These are phyloP conservation scores for Pythium utonaiense DNA, from an alignment of 352 stramenopile genomes.

Conservation along the genomic window DNA sequence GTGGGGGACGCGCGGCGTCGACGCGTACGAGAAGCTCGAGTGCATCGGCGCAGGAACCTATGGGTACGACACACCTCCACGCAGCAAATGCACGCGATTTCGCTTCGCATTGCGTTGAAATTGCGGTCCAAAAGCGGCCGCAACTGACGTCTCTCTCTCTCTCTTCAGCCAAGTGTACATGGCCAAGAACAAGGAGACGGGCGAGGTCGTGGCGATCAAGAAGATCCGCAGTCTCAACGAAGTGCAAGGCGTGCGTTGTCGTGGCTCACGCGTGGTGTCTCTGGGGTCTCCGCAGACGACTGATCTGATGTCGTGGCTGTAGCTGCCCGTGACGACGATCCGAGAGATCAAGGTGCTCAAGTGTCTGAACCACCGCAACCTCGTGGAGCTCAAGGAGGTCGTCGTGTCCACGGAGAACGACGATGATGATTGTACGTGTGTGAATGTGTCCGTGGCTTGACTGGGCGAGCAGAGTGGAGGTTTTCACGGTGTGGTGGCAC, in stretches of 20 bases:
- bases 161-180: slow-evolving; percentile 79
- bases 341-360: slow-evolving; percentile 99
- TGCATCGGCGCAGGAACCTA: slow-evolving; percentile 89
- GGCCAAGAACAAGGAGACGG: slow-evolving; percentile 81
- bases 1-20: slow-evolving; percentile 80
- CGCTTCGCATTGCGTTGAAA: background rate
- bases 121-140: background rate
- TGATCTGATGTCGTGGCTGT: background rate
- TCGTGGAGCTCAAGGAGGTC: slow-evolving; percentile 96
- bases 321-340: slow-evolving; percentile 95
- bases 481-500: background rate
- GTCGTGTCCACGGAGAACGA: slow-evolving; percentile 89
- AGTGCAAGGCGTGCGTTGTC: slow-evolving; percentile 73
- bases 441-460: background rate
- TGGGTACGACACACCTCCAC: slow-evolving; percentile 33
- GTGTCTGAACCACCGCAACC: slow-evolving; percentile 92
- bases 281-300: no score
- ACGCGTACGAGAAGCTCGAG: slow-evolving; percentile 88
- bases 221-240: slow-evolving; percentile 90
- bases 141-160: background rate
- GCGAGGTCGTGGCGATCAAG: slow-evolving; percentile 88
- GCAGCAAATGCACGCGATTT: background rate
- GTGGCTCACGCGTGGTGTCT: background rate
- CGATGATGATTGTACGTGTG: slow-evolving; percentile 38
- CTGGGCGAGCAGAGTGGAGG: background rate